A percentile compares a stretch with the other conserved stretches of the same genome.
Evolutionary conservation across 2,329 filamentous ascomycete genomes (phyloP).

Genomic region (Trichoderma breve): DNA sequence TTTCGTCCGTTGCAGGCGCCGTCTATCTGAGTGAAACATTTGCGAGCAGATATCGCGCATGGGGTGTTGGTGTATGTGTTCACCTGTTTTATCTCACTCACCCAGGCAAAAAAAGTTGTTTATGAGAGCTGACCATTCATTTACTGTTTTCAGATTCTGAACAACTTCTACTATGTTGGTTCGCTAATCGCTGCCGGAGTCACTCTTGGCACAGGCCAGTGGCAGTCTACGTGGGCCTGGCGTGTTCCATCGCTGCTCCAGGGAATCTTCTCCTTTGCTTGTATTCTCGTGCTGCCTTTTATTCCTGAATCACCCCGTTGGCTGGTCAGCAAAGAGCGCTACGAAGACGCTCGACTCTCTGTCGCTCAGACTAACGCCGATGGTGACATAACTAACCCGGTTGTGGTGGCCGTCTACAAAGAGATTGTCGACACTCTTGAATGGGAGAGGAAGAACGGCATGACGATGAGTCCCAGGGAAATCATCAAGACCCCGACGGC

Average conservation of each 20-base stretch:
- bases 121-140: not conserved
- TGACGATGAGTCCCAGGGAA: conserved; percentile 33
- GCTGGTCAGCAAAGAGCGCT: conserved; percentile 28
- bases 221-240: conserved; percentile 31
- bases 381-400: conserved; percentile 30
- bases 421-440: conserved; percentile 40
- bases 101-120: not conserved
- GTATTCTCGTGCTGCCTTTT: conserved; percentile 32
- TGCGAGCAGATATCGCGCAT: conserved; percentile 29
- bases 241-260: conserved; percentile 28
- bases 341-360: conserved; percentile 37
- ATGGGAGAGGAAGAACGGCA: conserved; percentile 28
- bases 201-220: conserved; percentile 37
- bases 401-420: conserved; percentile 33
- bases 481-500: conserved; percentile 36
- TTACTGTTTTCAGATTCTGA: conserved; percentile 21
- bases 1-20: conserved; percentile 38
- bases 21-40: conserved; percentile 52
- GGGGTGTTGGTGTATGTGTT: conserved; percentile 21
- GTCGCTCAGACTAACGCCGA: conserved; percentile 41
- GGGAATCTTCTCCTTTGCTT: conserved; percentile 22
- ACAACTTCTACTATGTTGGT: conserved; percentile 37
- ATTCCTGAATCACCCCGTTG: conserved; percentile 37
- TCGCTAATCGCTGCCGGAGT: conserved; percentile 48
- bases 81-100: not conserved